phyloP scores from a whole-genome alignment of 169 alveolate genomes.

The Eimeria sp. region DNA sequence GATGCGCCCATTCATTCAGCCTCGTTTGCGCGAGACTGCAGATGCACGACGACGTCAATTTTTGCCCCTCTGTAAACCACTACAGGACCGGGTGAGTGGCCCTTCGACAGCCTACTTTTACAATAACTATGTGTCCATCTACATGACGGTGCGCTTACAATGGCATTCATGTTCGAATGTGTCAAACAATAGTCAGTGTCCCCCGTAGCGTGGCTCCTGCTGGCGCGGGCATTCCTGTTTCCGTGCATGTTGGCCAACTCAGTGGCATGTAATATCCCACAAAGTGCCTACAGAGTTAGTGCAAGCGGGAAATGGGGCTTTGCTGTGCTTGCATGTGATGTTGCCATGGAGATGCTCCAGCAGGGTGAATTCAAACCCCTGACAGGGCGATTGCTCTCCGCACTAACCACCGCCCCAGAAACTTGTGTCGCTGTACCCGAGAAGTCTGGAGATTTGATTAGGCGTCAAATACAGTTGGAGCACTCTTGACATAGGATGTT shows the following conservation, averaged over 20 bases:
- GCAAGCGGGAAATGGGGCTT: neutral
- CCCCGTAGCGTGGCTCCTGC: neutral
- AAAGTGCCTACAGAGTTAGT: neutral
- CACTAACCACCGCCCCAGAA: neutral
- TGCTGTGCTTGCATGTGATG: neutral
- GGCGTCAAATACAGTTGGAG: neutral
- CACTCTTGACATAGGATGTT: no score
- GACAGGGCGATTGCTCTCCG: neutral
- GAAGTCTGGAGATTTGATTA: neutral
- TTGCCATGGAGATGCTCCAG: neutral
- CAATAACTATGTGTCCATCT: neutral
- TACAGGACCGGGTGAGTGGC: neutral
- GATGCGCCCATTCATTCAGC: neutral
- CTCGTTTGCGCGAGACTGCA: neutral
- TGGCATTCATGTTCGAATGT: no score
- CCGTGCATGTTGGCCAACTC: neutral
- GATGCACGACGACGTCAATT: neutral
- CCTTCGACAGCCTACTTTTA: neutral
- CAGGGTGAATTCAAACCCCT: neutral
- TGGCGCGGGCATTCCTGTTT: neutral
- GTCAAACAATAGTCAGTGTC: neutral
- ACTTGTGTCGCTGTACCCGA: neutral
- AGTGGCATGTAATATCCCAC: neutral
- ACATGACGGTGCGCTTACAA: neutral
- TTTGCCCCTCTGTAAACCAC: neutral